Evolutionary conservation across 2,329 filamentous ascomycete genomes (phyloP).

Genomic region (Pestalotiopsis sp.): DNA sequence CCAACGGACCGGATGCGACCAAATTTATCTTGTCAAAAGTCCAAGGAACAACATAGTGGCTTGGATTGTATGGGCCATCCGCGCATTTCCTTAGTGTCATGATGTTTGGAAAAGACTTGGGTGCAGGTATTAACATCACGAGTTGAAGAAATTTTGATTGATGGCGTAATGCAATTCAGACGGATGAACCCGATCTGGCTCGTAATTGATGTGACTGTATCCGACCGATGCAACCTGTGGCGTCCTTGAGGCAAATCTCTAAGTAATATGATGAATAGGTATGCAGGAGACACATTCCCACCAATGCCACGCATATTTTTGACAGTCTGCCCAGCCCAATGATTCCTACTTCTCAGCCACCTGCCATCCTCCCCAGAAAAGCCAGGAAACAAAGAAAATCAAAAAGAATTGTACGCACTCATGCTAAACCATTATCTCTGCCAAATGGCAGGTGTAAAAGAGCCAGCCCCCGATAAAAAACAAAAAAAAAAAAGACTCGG

Average conservation of each 20-base stretch:
- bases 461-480: neutral
- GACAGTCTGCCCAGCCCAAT: conserved; percentile 10
- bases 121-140: too few species aligned
- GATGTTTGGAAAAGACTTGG: too few species aligned
- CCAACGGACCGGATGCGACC: conserved; percentile 18
- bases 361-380: neutral
- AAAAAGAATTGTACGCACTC: conserved; percentile 11
- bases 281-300: conserved; percentile 6
- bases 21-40: conserved; percentile 19
- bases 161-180: too few species aligned
- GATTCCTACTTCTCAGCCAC: neutral
- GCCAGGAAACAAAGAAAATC: neutral
- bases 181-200: neutral
- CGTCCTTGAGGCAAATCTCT: conserved; percentile 11
- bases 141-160: too few species aligned
- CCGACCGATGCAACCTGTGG: conserved; percentile 9
- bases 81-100: too few species aligned
- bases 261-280: conserved; percentile 1
- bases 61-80: too few species aligned
- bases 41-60: neutral
- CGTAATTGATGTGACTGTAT: neutral
- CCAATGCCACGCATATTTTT: conserved; percentile 8
- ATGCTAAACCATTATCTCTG: conserved; percentile 7
- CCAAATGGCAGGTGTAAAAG: neutral
- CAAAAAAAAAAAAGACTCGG: neutral